Percentiles rank a stretch among this genome's conserved stretches.
Conservation (phyloP, 495 filamentous ascomycete genomes). For the Xylaria cubensis region DNA sequence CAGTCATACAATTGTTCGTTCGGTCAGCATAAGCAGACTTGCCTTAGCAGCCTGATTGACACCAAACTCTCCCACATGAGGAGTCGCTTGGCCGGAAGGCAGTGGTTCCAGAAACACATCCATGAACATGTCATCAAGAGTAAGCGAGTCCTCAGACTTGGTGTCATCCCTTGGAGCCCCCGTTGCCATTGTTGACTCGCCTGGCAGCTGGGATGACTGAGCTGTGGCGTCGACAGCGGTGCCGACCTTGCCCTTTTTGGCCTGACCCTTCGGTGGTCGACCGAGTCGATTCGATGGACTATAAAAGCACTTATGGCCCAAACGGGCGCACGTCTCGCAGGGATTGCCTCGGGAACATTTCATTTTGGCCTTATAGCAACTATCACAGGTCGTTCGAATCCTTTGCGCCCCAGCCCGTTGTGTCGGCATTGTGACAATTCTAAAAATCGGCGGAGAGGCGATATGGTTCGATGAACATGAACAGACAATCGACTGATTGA, state of each 20-base stretch:
- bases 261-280: slow-evolving; percentile 3
- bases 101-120: background rate
- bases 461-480: background rate
- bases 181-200: background rate
- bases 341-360: slow-evolving; percentile 12
- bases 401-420: slow-evolving; percentile 2
- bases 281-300: slow-evolving; percentile 4
- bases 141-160: background rate
- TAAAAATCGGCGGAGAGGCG: background rate
- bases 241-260: slow-evolving; percentile 4
- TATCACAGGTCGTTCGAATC: slow-evolving; percentile 5
- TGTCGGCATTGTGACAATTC: slow-evolving; percentile 3
- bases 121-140: slow-evolving; percentile 6
- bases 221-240: background rate
- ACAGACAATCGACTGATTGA: slow-evolving; percentile 11
- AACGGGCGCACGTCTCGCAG: slow-evolving; percentile 7
- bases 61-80: background rate
- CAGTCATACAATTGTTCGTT: background rate
- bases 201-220: background rate
- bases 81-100: background rate
- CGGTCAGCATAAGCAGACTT: background rate
- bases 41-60: background rate
- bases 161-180: background rate
- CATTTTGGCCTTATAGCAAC: slow-evolving; percentile 4
- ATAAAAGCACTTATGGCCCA: slow-evolving; percentile 1